Conservation (phyloP, 768 basidiomycete species). For the Cystobasidium ongulense region DNA sequence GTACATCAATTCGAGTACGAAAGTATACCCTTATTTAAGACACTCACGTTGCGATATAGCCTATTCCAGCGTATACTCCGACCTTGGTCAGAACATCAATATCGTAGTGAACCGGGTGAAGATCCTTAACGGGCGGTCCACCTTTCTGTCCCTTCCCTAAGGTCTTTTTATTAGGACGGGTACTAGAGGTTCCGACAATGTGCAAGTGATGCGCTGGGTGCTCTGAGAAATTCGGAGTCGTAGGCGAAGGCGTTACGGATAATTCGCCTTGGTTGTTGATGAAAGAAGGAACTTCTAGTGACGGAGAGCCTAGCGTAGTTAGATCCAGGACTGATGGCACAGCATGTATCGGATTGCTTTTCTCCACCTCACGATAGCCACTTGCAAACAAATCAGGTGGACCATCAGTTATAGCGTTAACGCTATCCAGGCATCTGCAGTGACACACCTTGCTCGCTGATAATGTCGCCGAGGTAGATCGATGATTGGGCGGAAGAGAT, state of each 20-base stretch:
- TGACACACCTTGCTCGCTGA: slow-evolving; percentile 65
- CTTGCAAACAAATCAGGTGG: background rate
- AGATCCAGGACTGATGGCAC: slow-evolving; percentile 83
- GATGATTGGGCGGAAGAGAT: slow-evolving; percentile 54
- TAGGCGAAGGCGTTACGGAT: background rate
- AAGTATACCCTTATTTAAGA: background rate
- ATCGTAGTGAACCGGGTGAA: slow-evolving; percentile 56
- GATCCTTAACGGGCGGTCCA: slow-evolving; percentile 43
- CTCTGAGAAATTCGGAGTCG: background rate
- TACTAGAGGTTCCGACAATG: background rate
- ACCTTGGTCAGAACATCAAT: slow-evolving; percentile 54
- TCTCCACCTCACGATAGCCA: slow-evolving; percentile 32
- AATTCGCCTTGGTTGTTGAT: background rate
- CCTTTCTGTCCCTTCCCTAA: background rate
- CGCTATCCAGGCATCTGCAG: background rate
- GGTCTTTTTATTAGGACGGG: background rate
- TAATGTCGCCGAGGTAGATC: slow-evolving; percentile 83
- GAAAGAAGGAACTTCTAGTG: background rate
- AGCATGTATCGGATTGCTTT: slow-evolving; percentile 50
- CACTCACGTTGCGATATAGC: slow-evolving; percentile 41
- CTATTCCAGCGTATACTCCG: slow-evolving; percentile 63
- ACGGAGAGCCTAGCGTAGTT: slow-evolving; percentile 44
- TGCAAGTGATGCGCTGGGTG: background rate
- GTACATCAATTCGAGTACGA: background rate
- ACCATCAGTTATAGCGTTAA: background rate